Evolutionary conservation across 2,329 filamentous ascomycete species (phyloP).

Genomic region (Colletotrichum acutatum): DNA sequence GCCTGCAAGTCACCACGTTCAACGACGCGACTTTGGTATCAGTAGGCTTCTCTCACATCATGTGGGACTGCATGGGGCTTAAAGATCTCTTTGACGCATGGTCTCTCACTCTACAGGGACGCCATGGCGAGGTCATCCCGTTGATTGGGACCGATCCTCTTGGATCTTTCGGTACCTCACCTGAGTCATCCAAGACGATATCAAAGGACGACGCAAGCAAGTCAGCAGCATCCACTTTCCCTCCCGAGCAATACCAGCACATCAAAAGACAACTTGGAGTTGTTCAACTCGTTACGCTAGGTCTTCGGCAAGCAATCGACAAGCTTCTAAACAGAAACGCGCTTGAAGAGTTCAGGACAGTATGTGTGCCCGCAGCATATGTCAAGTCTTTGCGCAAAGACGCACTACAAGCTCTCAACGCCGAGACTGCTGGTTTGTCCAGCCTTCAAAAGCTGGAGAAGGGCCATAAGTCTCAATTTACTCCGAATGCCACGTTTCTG

Average conservation of each 20-base stretch:
- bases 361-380: neutral
- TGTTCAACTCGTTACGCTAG: neutral
- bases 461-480: neutral
- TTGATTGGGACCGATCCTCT: neutral
- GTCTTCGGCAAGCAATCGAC: neutral
- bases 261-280: neutral
- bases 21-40: constrained; percentile 54
- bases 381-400: neutral
- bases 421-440: neutral
- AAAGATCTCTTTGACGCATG: neutral
- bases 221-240: neutral
- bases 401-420: neutral
- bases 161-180: neutral
- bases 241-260: neutral
- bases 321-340: neutral
- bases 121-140: neutral
- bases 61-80: constrained; percentile 54
- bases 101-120: neutral
- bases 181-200: neutral
- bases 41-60: constrained; percentile 54
- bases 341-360: neutral
- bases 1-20: constrained; percentile 56
- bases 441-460: neutral
- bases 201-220: neutral
- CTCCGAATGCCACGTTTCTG: constrained; percentile 42